A percentile compares a stretch with the other conserved stretches of the same genome.
Conservation (phyloP, 2,329 filamentous ascomycete genomes). For the Sphaerostilbella broomeana region DNA sequence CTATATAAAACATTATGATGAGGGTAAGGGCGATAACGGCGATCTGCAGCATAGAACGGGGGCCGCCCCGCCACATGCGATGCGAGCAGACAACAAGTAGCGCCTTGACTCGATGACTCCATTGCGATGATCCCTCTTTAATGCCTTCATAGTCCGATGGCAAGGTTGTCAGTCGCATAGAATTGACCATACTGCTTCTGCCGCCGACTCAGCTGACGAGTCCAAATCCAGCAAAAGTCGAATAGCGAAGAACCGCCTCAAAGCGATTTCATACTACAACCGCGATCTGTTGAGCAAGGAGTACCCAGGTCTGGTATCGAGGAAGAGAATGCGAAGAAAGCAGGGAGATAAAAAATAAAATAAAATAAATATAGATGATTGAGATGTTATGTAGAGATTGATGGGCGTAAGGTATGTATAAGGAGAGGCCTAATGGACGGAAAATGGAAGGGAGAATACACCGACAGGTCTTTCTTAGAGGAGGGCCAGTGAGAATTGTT, state of each 20-base stretch:
- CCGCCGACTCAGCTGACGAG: no score
- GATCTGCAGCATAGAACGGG: slow-evolving; percentile 25
- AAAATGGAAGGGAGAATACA: no score
- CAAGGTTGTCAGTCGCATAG: neutral
- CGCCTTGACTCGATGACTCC: slow-evolving; percentile 20
- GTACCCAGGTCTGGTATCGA: no score
- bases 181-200: slow-evolving; percentile 7
- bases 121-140: slow-evolving; percentile 18
- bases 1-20: slow-evolving; percentile 24
- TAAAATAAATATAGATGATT: no score
- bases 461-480: no score
- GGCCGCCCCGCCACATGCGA: slow-evolving; percentile 33
- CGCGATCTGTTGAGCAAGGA: no score
- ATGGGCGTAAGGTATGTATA: no score
- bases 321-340: no score
- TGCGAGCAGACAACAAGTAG: slow-evolving; percentile 36
- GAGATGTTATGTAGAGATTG: no score
- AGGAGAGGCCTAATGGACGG: no score
- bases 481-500: no score
- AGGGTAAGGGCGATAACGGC: slow-evolving; percentile 21
- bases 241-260: neutral
- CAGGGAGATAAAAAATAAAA: no score
- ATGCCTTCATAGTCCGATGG: slow-evolving; percentile 17
- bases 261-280: neutral
- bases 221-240: neutral